Percentiles rank a stretch among this genome's conserved stretches.
Conservation (phyloP, 148 eudicot species). For the Persicaria tinctoria region DNA sequence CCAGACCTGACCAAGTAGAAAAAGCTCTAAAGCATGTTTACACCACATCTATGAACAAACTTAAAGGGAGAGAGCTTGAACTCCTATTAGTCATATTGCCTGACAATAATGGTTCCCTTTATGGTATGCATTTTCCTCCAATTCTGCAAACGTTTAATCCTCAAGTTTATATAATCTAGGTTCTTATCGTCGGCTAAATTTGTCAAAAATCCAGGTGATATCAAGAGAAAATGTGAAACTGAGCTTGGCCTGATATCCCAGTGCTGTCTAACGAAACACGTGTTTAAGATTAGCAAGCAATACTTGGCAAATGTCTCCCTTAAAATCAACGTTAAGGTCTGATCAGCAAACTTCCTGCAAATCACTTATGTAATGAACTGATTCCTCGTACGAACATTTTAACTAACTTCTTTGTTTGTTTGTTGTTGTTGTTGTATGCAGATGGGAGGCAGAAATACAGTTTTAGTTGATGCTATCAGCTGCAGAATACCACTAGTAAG, state of each 20-base stretch:
- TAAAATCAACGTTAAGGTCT: conserved; percentile 53
- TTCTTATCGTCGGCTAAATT: neutral
- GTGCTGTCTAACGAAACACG: conserved; percentile 61
- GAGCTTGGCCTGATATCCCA: conserved; percentile 77
- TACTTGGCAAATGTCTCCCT: conserved; percentile 79
- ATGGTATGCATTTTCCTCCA: conserved; percentile 30
- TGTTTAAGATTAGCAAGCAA: conserved; percentile 60
- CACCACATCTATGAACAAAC: conserved; percentile 36
- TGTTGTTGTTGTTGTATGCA: conserved; percentile 10
- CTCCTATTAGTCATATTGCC: conserved; percentile 61
- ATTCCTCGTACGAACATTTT: neutral
- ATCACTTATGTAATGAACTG: neutral
- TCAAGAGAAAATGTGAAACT: conserved; percentile 66
- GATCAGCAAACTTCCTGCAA: neutral
- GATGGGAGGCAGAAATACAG: conserved; percentile 82
- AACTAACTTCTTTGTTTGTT: neutral
- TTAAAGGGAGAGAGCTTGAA: conserved; percentile 61
- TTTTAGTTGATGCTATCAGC: conserved; percentile 62
- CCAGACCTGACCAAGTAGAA: conserved; percentile 65
- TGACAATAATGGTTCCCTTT: conserved; percentile 58
- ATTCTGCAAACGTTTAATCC: neutral
- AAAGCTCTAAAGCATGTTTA: conserved; percentile 64
- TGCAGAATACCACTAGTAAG: conserved; percentile 68
- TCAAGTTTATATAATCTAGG: neutral
- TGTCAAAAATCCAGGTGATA: conserved; percentile 35